Conservation (phyloP, 192 early-diverging fungal genomes). For the Mortierella alpina region DNA sequence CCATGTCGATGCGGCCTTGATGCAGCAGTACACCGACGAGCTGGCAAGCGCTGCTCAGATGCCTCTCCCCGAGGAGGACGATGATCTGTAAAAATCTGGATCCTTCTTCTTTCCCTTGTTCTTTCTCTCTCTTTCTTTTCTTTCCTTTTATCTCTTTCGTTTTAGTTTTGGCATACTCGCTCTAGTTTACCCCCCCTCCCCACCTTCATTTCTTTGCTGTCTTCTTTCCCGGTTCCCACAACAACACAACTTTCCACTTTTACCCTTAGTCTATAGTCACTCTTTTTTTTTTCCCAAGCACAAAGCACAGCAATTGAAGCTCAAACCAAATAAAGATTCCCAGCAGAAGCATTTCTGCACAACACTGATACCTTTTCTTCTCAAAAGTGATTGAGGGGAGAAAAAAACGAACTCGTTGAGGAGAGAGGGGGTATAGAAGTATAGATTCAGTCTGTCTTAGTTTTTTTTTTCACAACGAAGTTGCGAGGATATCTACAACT, state of each 20-base stretch:
- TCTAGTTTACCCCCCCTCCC: neutral
- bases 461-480: constrained; percentile 1
- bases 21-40: constrained; percentile 85
- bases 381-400: neutral
- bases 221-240: too few species aligned
- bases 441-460: neutral
- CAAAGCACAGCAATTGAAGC: neutral
- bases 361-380: neutral
- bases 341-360: too few species aligned
- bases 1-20: constrained; percentile 79
- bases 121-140: neutral
- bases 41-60: constrained; percentile 79
- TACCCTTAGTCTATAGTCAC: neutral
- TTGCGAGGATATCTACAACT: constrained; percentile 7
- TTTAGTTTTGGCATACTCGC: neutral
- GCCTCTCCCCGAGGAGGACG: constrained; percentile 84
- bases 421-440: neutral
- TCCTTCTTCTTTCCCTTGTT: neutral
- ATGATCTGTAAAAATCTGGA: constrained; percentile 42
- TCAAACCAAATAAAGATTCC: constrained; percentile 4
- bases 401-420: neutral
- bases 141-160: neutral
- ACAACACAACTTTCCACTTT: neutral
- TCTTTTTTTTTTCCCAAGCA: neutral
- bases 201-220: neutral